Evolutionary conservation across 1,284 basidiomycete species (phyloP), one percentile per base, ranked within the genome.

Genomic region (Naganishia sp.): DNA sequence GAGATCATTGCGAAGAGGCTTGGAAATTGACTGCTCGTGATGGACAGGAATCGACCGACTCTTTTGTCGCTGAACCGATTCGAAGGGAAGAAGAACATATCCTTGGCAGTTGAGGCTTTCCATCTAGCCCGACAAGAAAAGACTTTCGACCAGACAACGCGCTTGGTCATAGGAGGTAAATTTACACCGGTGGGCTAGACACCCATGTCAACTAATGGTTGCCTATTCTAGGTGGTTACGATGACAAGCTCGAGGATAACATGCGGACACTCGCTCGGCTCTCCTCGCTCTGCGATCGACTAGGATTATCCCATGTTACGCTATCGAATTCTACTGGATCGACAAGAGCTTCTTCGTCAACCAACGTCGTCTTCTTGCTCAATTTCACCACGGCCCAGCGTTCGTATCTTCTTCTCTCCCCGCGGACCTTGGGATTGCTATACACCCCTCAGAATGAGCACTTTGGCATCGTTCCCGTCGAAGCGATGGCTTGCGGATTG

Each of bases 391-490:
- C 87, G 0, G 73, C 82, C 0, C 92, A 95, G 74, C 88, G 92
- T 39, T 86, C 89, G 0, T 86, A 87, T 7, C 84, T 94, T 2
- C 85, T 96, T 23, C 84, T 83, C 16, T 83, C 86, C 1, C 75
- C 85, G 0, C 70, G 84, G 1, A 91, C 90, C 0, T 79, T 85
- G 11, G 88, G 86, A 0, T 82, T 99, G 0, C 83, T 98, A 3
- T 99, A 99, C 78, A 99, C 96, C 0, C 95, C 96, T 0, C 83
- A 86, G 1, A 94, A 96, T 77, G 95, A 99, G 75, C 95, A 99
- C 78, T 96, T 99, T 75, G 95, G 95, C 1, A 98, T 99, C 72
- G 94, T 90, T 0, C 95, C 95, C 0, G 85, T 98, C 6, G 96
- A 99, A 78, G 94, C 87, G 0, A 97, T 98, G 93, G 86, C 88